phyloP scores from a whole-genome alignment of 2,329 filamentous ascomycete species.

The Xylariaceae sp. region DNA sequence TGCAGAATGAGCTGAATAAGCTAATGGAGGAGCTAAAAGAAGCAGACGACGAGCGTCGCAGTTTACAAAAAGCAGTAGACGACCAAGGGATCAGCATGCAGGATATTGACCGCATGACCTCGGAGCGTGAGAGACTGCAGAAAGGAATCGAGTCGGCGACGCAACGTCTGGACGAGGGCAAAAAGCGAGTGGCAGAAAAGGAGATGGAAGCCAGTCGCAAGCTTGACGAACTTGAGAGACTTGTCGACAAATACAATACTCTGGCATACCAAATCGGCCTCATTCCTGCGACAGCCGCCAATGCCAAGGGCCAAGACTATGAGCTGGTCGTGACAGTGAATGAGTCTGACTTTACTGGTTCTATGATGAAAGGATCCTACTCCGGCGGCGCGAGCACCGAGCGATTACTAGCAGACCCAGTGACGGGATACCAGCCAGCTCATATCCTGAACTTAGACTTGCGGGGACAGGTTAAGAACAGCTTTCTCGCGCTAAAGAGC shows the following conservation, averaged over 20 bases:
- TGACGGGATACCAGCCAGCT: constrained; percentile 84
- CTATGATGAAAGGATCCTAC: constrained; percentile 49
- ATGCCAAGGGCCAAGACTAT: constrained; percentile 81
- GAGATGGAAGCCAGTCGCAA: constrained; percentile 83
- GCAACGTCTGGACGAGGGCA: constrained; percentile 77
- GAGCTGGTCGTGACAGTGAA: constrained; percentile 83
- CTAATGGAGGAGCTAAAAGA: constrained; percentile 71
- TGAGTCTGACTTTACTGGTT: constrained; percentile 73
- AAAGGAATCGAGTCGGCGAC: constrained; percentile 78
- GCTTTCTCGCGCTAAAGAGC: constrained; percentile 75
- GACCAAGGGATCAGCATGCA: constrained; percentile 93
- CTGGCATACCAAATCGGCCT: constrained; percentile 90
- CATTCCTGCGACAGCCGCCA: constrained; percentile 79
- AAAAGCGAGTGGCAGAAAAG: constrained; percentile 77
- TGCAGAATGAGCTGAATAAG: constrained; percentile 86
- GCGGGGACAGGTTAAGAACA: constrained; percentile 75
- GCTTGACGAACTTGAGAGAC: constrained; percentile 87
- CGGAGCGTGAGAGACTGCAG: constrained; percentile 89
- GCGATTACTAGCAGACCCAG: constrained; percentile 75
- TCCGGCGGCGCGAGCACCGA: constrained; percentile 56
- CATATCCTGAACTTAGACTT: constrained; percentile 89
- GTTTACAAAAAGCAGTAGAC: constrained; percentile 83
- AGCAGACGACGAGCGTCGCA: constrained; percentile 76
- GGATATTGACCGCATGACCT: constrained; percentile 98
- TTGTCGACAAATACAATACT: constrained; percentile 90